phyloP scores from a whole-genome alignment of 257 asterid genomes.

The Henckelia pumila region DNA sequence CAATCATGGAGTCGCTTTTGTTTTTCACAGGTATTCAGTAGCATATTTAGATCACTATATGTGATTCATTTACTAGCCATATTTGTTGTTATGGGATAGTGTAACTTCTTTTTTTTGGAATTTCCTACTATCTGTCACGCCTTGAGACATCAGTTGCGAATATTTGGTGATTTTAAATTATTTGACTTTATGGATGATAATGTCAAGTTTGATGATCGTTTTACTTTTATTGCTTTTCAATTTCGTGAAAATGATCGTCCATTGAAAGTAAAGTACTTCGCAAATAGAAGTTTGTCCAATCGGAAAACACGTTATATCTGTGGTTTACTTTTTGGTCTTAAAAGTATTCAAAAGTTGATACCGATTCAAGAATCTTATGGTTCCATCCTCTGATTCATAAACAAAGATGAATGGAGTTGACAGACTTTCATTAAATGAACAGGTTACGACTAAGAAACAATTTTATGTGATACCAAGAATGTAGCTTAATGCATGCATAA shows the following conservation, averaged over 20 bases:
- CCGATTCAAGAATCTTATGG: too few relatives aligned
- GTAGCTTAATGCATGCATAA: too few relatives aligned
- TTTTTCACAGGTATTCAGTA: neutral
- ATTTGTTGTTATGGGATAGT: neutral
- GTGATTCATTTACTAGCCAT: neutral
- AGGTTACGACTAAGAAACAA: too few relatives aligned
- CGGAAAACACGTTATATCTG: too few relatives aligned
- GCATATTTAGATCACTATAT: neutral
- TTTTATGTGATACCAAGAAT: too few relatives aligned
- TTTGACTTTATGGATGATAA: neutral
- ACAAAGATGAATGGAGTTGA: too few relatives aligned
- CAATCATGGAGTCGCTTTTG: neutral
- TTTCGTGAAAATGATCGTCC: neutral
- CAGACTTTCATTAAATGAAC: too few relatives aligned
- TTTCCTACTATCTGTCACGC: neutral
- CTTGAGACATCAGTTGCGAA: neutral
- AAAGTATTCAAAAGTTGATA: too few relatives aligned
- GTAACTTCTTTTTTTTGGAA: constrained; percentile 3
- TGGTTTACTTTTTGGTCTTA: too few relatives aligned
- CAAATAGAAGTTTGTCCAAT: neutral
- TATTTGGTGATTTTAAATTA: neutral
- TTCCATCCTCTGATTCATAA: too few relatives aligned
- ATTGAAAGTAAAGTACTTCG: neutral
- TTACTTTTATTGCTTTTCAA: neutral
- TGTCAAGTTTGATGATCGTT: neutral